Evolutionary conservation across 2,329 filamentous ascomycete species (phyloP).

Genomic region (Talaromyces marneffei): DNA sequence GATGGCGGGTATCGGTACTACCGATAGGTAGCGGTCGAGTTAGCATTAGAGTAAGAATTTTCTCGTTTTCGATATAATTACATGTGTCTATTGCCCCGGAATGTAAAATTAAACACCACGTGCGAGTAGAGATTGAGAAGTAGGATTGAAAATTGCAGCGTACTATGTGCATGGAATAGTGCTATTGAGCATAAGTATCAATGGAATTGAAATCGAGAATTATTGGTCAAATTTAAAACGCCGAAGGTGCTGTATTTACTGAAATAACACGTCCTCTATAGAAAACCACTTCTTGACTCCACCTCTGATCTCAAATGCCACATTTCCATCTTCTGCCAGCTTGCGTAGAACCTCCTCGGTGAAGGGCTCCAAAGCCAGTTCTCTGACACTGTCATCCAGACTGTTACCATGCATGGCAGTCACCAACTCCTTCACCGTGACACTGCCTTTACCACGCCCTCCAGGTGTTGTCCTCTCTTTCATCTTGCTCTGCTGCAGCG

Average conservation of each 20-base stretch:
- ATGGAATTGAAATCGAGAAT: not conserved
- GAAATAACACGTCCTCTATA: not conserved
- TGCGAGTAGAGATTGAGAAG: too few relatives aligned
- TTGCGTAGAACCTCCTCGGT: slow-evolving; percentile 40
- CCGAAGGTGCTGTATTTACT: not conserved
- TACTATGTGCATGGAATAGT: not conserved
- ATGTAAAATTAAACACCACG: too few relatives aligned
- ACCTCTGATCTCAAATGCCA: slow-evolving; percentile 36
- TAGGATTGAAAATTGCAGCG: too few relatives aligned
- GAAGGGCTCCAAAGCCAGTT: slow-evolving; percentile 38
- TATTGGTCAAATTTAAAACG: not conserved
- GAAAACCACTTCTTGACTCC: slow-evolving; percentile 38
- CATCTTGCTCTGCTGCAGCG: slow-evolving; percentile 28
- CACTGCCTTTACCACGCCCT: slow-evolving; percentile 7
- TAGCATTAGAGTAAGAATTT: too few relatives aligned
- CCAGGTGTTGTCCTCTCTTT: not conserved
- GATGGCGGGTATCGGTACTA: too few relatives aligned
- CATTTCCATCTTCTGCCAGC: slow-evolving; percentile 39
- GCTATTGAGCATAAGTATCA: not conserved
- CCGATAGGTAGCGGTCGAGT: too few relatives aligned
- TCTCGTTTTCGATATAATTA: too few relatives aligned
- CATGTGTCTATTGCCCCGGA: too few relatives aligned
- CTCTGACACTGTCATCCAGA: slow-evolving; percentile 27
- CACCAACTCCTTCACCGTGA: slow-evolving; percentile 37
- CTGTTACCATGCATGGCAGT: slow-evolving; percentile 37